Percentiles rank a stretch among this genome's conserved stretches.
These are phyloP conservation scores for Symbiodinium pilosum DNA, from an alignment of 73 alveolate genomes.

Conservation along the genomic window DNA sequence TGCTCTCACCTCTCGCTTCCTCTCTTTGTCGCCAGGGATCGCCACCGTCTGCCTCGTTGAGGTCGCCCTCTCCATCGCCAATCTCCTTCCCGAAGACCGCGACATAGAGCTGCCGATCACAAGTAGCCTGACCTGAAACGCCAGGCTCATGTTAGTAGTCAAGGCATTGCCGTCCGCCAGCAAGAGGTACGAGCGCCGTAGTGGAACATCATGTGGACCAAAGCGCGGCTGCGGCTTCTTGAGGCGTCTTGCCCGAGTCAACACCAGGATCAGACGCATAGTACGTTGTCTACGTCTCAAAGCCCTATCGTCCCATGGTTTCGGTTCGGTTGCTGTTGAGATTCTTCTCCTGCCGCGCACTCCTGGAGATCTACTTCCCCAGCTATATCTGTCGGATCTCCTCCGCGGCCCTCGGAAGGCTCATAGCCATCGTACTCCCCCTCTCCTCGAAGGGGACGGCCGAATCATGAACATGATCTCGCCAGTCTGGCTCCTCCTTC, in stretches of 20 bases:
- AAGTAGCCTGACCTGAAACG: neutral
- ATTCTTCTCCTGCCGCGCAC: no score
- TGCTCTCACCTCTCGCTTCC: neutral
- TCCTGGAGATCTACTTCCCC: no score
- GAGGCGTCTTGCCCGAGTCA: neutral
- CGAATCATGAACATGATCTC: no score
- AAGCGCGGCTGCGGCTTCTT: conserved; percentile 26
- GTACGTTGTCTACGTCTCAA: neutral
- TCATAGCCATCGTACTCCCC: no score
- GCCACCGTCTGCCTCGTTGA: neutral
- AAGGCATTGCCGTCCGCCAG: neutral
- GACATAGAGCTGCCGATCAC: neutral
- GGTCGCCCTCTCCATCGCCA: neutral
- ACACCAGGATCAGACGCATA: neutral
- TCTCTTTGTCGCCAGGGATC: neutral
- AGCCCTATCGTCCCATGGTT: no score
- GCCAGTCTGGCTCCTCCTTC: no score
- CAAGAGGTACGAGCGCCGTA: neutral
- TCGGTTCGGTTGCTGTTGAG: no score
- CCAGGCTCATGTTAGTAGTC: neutral
- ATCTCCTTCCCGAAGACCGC: neutral
- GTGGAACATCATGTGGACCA: neutral
- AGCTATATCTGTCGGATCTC: no score
- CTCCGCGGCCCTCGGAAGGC: no score
- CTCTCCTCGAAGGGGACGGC: no score